phyloP scores from a whole-genome alignment of 2,329 filamentous ascomycete species.

The Colletotrichum eremochloae region DNA sequence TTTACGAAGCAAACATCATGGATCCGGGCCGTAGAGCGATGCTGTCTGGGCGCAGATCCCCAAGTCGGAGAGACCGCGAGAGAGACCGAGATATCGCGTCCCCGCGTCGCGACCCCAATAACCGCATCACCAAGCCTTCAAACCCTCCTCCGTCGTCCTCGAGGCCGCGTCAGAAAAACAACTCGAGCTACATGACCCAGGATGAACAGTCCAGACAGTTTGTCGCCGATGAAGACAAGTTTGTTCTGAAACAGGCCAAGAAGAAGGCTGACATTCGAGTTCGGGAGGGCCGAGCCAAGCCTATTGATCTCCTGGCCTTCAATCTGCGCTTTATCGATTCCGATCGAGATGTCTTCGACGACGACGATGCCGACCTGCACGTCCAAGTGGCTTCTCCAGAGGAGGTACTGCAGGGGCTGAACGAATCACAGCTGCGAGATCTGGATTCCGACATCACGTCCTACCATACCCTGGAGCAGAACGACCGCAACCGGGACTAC shows the following conservation, averaged over 20 bases:
- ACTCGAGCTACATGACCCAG: conserved; percentile 71
- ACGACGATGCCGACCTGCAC: conserved; percentile 79
- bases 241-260: conserved; percentile 96
- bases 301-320: conserved; percentile 94
- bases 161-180: conserved; percentile 47
- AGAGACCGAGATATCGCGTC: conserved; percentile 56
- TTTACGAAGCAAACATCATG: conserved; percentile 60
- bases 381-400: conserved; percentile 85
- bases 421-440: conserved; percentile 76
- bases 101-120: conserved; percentile 67
- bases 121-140: conserved; percentile 68
- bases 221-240: conserved; percentile 94
- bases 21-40: conserved; percentile 68
- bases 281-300: conserved; percentile 88
- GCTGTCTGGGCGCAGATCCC: conserved; percentile 62
- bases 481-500: conserved; percentile 83
- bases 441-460: conserved; percentile 84
- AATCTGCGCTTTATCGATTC: conserved; percentile 90
- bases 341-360: conserved; percentile 87
- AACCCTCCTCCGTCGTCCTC: conserved; percentile 48
- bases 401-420: conserved; percentile 81
- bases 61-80: conserved; percentile 47
- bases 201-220: conserved; percentile 85
- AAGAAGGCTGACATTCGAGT: conserved; percentile 97
- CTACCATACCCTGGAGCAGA: conserved; percentile 87